Evolutionary conservation across 2,329 filamentous ascomycete genomes (phyloP).

Genomic region (Escovopsis sp.): DNA sequence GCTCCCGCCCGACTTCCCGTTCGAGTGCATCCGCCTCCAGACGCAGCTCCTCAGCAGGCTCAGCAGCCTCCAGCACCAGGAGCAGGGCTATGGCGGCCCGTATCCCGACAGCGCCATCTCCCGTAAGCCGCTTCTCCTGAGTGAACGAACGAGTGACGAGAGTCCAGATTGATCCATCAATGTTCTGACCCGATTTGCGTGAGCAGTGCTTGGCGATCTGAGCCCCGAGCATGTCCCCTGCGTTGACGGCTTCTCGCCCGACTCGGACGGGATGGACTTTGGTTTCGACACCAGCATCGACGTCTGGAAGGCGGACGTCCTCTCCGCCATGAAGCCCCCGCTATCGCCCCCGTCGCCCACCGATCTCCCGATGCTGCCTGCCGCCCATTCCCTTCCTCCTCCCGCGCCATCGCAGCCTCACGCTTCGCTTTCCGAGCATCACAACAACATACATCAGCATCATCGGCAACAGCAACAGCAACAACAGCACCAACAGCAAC

Average conservation of each 20-base stretch:
- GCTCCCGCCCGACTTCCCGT: slow-evolving; percentile 10
- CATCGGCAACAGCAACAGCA: too few relatives aligned
- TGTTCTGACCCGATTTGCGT: too few relatives aligned
- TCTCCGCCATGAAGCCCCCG: slow-evolving; percentile 5
- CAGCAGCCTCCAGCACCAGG: slow-evolving; percentile 8
- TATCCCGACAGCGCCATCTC: neutral
- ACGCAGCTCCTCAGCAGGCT: slow-evolving; percentile 11
- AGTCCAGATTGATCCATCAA: too few relatives aligned
- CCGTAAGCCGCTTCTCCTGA: neutral
- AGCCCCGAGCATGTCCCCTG: slow-evolving; percentile 6
- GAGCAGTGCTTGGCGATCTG: slow-evolving; percentile 4
- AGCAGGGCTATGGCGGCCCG: slow-evolving; percentile 4
- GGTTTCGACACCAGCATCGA: slow-evolving; percentile 8
- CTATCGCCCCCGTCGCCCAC: slow-evolving; percentile 1
- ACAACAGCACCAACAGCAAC: too few relatives aligned
- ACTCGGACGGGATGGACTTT: slow-evolving; percentile 9
- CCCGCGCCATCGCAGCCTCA: too few relatives aligned
- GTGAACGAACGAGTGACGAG: too few relatives aligned
- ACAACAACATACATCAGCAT: too few relatives aligned
- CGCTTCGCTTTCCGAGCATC: too few relatives aligned
- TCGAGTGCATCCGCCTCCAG: slow-evolving; percentile 14
- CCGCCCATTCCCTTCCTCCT: neutral
- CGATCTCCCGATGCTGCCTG: slow-evolving; percentile 1
- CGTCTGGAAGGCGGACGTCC: slow-evolving; percentile 9
- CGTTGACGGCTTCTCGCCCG: slow-evolving; percentile 7